These are phyloP conservation scores for Fusarium brachygibbosum DNA, from an alignment of 2,329 filamentous ascomycete species.

Conservation along the genomic window DNA sequence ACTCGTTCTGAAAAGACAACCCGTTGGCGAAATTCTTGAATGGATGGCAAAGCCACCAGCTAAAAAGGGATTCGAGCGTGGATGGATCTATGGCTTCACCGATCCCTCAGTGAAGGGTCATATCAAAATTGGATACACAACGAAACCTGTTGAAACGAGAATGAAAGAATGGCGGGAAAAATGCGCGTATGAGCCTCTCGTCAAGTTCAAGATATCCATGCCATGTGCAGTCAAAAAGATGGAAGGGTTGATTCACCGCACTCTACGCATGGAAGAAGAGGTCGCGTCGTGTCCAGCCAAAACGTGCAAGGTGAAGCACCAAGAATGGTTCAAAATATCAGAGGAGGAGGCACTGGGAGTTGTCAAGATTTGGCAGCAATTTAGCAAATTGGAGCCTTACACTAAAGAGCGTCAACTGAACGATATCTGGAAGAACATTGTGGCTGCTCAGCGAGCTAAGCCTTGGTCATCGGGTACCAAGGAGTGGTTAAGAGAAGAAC, in stretches of 20 bases:
- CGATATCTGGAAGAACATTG: neutral
- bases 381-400: conserved; percentile 9
- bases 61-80: fast-evolving
- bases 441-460: fast-evolving
- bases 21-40: neutral
- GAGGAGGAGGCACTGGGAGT: neutral
- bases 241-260: conserved; percentile 9
- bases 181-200: neutral
- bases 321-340: conserved; percentile 27
- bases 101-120: conserved; percentile 5
- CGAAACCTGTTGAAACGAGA: neutral
- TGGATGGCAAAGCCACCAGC: neutral
- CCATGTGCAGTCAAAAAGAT: neutral
- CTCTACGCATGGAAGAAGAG: neutral
- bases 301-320: neutral
- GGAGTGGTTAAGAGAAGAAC: conserved; percentile 10
- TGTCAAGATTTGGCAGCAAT: conserved; percentile 4
- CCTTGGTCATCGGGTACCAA: neutral
- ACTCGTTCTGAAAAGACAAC: neutral
- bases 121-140: conserved; percentile 22
- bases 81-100: conserved; percentile 29
- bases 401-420: neutral
- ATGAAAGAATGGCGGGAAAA: fast-evolving
- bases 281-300: neutral
- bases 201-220: neutral